A percentile compares a stretch with the other conserved stretches of the same genome.
phyloP scores from a whole-genome alignment of 2,329 filamentous ascomycete genomes.

The Ophiostoma sp. region DNA sequence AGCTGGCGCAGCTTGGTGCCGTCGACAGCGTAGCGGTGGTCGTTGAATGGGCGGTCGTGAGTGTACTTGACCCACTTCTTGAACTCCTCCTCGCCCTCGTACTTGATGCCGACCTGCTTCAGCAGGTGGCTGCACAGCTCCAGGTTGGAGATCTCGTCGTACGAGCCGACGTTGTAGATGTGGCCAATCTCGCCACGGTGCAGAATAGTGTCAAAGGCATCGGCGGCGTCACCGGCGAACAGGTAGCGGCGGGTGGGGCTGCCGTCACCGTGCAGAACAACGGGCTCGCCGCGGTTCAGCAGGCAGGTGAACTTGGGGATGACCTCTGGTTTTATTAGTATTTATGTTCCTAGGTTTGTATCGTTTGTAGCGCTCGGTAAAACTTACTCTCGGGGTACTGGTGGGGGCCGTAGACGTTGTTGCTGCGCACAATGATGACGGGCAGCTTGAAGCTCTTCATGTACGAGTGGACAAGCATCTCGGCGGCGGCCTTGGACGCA shows the following conservation, averaged over 20 bases:
- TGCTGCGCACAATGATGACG: conserved; percentile 72
- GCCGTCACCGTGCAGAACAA: conserved; percentile 72
- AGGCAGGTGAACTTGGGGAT: conserved; percentile 77
- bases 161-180: conserved; percentile 76
- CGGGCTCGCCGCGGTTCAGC: conserved; percentile 58
- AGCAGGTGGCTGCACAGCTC: conserved; percentile 62
- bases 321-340: conserved; percentile 52
- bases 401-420: conserved; percentile 81
- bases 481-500: conserved; percentile 73
- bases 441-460: conserved; percentile 76
- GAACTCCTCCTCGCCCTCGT: conserved; percentile 48
- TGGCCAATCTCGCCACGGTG: conserved; percentile 70
- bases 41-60: conserved; percentile 72
- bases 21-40: conserved; percentile 66
- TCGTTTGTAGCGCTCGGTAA: not conserved
- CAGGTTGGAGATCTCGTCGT: conserved; percentile 70
- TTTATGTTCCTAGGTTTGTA: too few species aligned
- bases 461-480: conserved; percentile 85
- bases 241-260: conserved; percentile 69
- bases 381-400: conserved; percentile 74
- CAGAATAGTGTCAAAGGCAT: conserved; percentile 78
- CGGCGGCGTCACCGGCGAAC: conserved; percentile 71
- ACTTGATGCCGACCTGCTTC: conserved; percentile 52
- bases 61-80: conserved; percentile 67
- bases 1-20: conserved; percentile 60